Evolutionary conservation across 1,284 basidiomycete genomes (phyloP).

Genomic region (Tilletia indica): DNA sequence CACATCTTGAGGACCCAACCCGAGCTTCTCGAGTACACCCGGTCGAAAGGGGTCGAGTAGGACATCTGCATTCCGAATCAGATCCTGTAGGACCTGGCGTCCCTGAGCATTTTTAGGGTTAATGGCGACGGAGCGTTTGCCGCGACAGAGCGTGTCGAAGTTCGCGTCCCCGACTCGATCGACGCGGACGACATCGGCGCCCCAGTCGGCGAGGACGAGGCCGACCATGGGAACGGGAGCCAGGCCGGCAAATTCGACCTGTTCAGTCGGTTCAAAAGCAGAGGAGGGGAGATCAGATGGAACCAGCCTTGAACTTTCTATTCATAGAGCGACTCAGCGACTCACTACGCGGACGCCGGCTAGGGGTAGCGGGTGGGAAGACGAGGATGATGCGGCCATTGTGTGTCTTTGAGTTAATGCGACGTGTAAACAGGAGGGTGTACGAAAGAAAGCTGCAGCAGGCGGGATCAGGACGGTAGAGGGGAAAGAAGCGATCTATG

Average conservation of each 20-base stretch:
- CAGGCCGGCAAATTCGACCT: slow-evolving; percentile 72
- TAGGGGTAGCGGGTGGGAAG: background rate
- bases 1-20: slow-evolving; percentile 69
- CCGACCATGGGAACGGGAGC: slow-evolving; percentile 77
- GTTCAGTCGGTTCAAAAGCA: background rate
- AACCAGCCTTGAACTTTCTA: no score
- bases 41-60: slow-evolving; percentile 80
- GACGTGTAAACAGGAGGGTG: background rate
- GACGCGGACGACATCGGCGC: slow-evolving; percentile 73
- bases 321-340: background rate
- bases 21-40: slow-evolving; percentile 75
- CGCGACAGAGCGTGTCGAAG: slow-evolving; percentile 62
- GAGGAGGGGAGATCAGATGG: background rate
- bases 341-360: slow-evolving; percentile 15
- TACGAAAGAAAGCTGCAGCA: background rate
- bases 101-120: slow-evolving; percentile 68
- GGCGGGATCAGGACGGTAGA: background rate
- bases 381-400: background rate
- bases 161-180: slow-evolving; percentile 62
- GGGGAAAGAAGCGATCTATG: background rate
- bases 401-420: background rate
- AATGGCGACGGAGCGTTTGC: slow-evolving; percentile 72
- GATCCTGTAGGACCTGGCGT: slow-evolving; percentile 63
- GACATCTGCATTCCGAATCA: slow-evolving; percentile 71
- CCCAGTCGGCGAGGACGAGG: slow-evolving; percentile 75